Base-by-base conservation (phyloP, 805 yeast species). In the Lachancea sp. region DNA sequence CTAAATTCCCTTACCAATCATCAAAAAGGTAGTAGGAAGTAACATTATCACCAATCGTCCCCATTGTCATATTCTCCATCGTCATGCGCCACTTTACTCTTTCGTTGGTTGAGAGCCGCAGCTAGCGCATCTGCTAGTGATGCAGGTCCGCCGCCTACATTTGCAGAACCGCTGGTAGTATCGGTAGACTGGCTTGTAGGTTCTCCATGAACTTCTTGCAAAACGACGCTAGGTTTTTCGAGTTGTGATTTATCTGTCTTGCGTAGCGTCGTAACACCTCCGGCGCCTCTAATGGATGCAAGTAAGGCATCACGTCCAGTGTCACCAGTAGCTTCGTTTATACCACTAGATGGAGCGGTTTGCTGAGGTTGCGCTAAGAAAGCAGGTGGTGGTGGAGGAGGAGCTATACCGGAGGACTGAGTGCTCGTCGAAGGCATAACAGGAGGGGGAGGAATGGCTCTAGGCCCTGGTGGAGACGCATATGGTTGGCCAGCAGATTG, bases 21-120 rank as follows among this genome's bases (percentile, higher is more conserved):
- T 28, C 30, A 13, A n/a, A n/a, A n/a, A n/a, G n/a, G n/a, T n/a
- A n/a, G n/a, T n/a, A n/a, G n/a, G n/a, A n/a, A n/a, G n/a, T n/a
- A n/a, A n/a, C n/a, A n/a, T n/a, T n/a, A n/a, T 51, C 48, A 75
- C 87, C 87, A 81, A 39, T 86, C 95, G 40, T 75, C 81, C 17
- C 75, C 81, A 49, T 83, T 88, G 51, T 89, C 96, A 48, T 84
- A 94, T 49, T 85, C 95, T 45, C 83, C 89, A 48, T 83, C 92
- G 50, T 84, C 95, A 45, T 83, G 92, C 48, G 87, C 95, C 6
- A 90, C 95, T 60, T 86, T 87, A 16, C 75, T 77, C 63, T 90
- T 90, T 55, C 97, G 74, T 42, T 77, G 75, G 52, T 72, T 83
- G 49, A 90, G 71, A 3, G 97, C 97, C 13, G 84, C 84, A 8